Evolutionary conservation across 2,329 filamentous ascomycete species (phyloP).

Genomic region (Exophiala phaeomuriformis): DNA sequence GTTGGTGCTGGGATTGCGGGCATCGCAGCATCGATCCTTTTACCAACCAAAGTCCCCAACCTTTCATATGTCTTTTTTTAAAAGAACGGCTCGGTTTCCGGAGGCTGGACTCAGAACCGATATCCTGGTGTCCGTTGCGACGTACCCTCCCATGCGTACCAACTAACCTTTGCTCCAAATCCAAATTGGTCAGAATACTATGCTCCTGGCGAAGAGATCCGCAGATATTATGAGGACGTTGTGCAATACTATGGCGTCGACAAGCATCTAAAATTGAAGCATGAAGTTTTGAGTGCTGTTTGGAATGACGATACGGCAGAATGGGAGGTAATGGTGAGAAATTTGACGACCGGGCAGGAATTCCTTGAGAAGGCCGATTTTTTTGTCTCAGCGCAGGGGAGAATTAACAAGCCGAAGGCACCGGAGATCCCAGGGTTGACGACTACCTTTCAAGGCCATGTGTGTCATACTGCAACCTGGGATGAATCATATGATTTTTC

Average conservation of each 20-base stretch:
- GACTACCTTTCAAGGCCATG: conserved; percentile 28
- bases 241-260: conserved; percentile 34
- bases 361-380: not conserved
- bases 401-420: not conserved
- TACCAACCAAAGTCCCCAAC: conserved; percentile 23
- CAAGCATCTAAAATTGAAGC: not conserved
- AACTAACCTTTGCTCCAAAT: conserved; percentile 13
- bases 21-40: conserved; percentile 33
- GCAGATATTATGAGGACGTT: conserved; percentile 6
- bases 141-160: conserved; percentile 14
- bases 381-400: not conserved
- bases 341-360: not conserved
- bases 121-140: conserved; percentile 14
- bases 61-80: conserved; percentile 25
- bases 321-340: not conserved
- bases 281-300: not conserved
- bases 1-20: conserved; percentile 38
- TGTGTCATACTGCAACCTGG: conserved; percentile 38
- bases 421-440: conserved; percentile 27
- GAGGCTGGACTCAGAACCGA: conserved; percentile 29
- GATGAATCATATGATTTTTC: conserved; percentile 41
- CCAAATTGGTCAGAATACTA: conserved; percentile 13
- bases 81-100: conserved; percentile 29
- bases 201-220: conserved; percentile 11
- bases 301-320: not conserved